phyloP scores from a whole-genome alignment of 768 basidiomycete genomes.

The Arthromyces matolae region DNA sequence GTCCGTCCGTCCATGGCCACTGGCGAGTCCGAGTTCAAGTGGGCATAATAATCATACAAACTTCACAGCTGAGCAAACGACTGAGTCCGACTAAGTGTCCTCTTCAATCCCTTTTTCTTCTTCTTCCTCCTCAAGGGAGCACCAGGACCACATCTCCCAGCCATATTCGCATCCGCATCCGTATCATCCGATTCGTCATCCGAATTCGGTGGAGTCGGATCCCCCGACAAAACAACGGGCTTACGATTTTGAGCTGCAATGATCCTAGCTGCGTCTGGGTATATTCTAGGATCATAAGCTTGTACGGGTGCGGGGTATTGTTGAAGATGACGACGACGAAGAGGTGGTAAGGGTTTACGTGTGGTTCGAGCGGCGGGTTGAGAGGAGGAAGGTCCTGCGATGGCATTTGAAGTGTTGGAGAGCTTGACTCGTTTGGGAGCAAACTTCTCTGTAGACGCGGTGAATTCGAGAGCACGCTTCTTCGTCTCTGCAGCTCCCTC shows the following conservation, averaged over 20 bases:
- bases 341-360: too few species aligned
- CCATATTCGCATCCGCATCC: conserved; percentile 9
- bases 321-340: too few species aligned
- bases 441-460: not conserved
- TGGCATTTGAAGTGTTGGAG: not conserved
- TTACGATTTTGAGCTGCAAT: conserved; percentile 24
- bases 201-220: conserved; percentile 8
- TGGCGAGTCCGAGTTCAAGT: too few species aligned
- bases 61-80: conserved; percentile 28
- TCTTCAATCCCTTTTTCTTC: conserved; percentile 17
- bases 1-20: too few species aligned
- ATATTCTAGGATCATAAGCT: conserved; percentile 31
- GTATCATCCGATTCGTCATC: conserved; percentile 17
- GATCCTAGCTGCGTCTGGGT: conserved; percentile 32
- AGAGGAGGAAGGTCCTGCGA: not conserved
- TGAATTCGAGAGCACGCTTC: conserved; percentile 16
- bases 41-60: too few species aligned
- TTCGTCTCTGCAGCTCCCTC: not conserved
- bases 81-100: conserved; percentile 29
- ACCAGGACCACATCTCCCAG: too few species aligned
- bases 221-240: conserved; percentile 13
- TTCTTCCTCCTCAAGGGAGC: conserved; percentile 17
- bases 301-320: conserved; percentile 36
- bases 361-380: not conserved
- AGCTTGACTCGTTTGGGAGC: conserved; percentile 13